Evolutionary conservation across 75 land plant species (phyloP).

Genomic region (Isoetes taiwanensis): DNA sequence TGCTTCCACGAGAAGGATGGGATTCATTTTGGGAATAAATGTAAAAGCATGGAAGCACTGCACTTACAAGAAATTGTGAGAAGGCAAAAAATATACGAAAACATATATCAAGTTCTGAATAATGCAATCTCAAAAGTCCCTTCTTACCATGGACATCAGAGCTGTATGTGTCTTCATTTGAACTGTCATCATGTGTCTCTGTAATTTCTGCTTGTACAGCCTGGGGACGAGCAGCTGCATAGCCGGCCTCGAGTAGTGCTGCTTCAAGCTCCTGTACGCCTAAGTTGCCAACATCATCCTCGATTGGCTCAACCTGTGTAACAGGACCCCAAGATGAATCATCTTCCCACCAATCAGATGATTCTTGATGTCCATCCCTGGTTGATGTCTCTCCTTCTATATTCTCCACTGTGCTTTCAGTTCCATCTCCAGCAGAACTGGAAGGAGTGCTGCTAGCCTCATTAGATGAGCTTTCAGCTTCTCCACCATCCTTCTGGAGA

Average conservation of each 20-base stretch:
- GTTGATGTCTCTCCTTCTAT: neutral
- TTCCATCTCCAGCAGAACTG: neutral
- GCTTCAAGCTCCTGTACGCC: conserved; percentile 38
- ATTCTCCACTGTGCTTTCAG: neutral
- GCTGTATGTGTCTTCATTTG: neutral
- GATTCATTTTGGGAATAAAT: conserved; percentile 47
- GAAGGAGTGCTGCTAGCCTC: neutral
- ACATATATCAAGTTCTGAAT: neutral
- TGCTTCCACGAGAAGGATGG: conserved; percentile 27
- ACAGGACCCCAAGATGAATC: conserved; percentile 14
- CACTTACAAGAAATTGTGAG: no score
- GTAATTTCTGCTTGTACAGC: neutral
- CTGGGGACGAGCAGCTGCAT: conserved; percentile 23
- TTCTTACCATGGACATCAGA: conserved; percentile 4
- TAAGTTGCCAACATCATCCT: conserved; percentile 30
- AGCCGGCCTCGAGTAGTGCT: conserved; percentile 46
- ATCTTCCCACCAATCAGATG: conserved; percentile 19
- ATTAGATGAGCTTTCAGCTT: conserved; percentile 11
- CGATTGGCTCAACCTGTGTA: conserved; percentile 12
- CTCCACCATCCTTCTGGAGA: conserved; percentile 33
- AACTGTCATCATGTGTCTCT: neutral
- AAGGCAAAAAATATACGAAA: no score
- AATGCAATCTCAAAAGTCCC: neutral
- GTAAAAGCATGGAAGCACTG: conserved; percentile 92
- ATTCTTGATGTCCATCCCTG: conserved; percentile 14